Conservation (phyloP, 192 early-diverging fungal genomes). For the Thamnidium elegans region DNA sequence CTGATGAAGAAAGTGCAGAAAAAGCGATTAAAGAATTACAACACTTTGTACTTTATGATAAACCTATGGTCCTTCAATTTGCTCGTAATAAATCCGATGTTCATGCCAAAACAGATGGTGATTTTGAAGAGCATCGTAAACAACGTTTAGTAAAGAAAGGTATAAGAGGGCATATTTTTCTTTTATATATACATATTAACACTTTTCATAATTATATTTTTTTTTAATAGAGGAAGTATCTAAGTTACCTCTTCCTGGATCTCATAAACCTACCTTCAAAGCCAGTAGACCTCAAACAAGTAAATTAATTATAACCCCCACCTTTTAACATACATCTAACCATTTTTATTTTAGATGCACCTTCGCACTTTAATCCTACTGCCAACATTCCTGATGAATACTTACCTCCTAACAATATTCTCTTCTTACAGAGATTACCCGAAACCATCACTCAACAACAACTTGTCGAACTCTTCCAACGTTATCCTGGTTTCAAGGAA, state of each 20-base stretch:
- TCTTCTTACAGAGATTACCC: constrained; percentile 90
- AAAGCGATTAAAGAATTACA: constrained; percentile 83
- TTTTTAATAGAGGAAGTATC: constrained; percentile 23
- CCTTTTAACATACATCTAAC: not conserved
- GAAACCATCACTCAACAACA: constrained; percentile 61
- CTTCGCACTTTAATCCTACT: constrained; percentile 13
- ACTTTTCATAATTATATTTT: too few relatives aligned
- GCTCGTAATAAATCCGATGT: constrained; percentile 55
- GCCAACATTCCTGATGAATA: constrained; percentile 64
- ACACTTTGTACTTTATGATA: constrained; percentile 76
- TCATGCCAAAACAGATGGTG: constrained; percentile 65
- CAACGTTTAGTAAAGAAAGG: constrained; percentile 62
- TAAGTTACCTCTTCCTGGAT: constrained; percentile 28
- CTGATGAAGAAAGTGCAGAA: constrained; percentile 63
- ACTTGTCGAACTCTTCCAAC: constrained; percentile 69
- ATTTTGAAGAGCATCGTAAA: constrained; percentile 62
- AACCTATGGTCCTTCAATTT: constrained; percentile 79
- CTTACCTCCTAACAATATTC: constrained; percentile 87
- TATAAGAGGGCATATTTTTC: constrained; percentile 18
- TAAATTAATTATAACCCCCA: not conserved
- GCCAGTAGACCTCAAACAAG: constrained; percentile 15
- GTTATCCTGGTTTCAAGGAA: constrained; percentile 89
- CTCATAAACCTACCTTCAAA: constrained; percentile 31
- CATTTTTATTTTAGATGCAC: not conserved
- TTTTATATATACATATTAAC: not conserved